Evolutionary conservation across 495 filamentous ascomycete species (phyloP).

Genomic region (Physcia stellaris): DNA sequence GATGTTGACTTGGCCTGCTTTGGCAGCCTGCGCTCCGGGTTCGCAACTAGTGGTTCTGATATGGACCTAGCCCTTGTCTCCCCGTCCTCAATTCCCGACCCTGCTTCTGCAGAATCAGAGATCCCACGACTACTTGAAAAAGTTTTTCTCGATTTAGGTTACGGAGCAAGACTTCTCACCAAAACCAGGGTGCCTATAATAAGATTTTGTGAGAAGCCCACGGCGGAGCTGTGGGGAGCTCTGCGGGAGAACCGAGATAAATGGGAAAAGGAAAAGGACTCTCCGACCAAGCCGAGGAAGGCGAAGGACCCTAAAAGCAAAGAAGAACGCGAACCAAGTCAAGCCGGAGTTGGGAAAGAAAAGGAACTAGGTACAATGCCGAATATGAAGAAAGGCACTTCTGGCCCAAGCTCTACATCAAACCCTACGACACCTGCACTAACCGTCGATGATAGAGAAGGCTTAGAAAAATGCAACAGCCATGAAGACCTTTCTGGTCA

Average conservation of each 20-base stretch:
- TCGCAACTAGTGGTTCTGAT: conserved; percentile 58
- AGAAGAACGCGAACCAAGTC: background rate
- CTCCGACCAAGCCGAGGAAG: conserved; percentile 3
- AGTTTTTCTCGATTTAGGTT: conserved; percentile 51
- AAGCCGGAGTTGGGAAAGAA: background rate
- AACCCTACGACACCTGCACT: background rate
- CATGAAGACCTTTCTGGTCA: background rate
- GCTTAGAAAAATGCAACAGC: background rate
- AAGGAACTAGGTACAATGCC: background rate
- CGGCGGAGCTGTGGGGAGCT: conserved; percentile 30
- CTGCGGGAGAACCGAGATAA: conserved; percentile 43
- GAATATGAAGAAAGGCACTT: background rate
- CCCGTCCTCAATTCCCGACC: conserved; percentile 33
- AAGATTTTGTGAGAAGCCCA: conserved; percentile 60
- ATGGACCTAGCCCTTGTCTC: conserved; percentile 63
- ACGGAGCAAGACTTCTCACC: conserved; percentile 55
- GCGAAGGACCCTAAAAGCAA: conserved; percentile 16
- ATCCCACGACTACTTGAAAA: conserved; percentile 55
- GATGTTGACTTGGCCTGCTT: conserved; percentile 51
- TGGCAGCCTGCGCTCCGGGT: conserved; percentile 59
- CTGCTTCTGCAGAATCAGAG: conserved; percentile 28
- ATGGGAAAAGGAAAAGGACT: conserved; percentile 35
- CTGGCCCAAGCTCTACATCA: background rate
- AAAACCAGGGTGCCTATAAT: conserved; percentile 70
- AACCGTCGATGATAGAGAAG: background rate